These are phyloP conservation scores for Elymus sibiricus DNA, from an alignment of 176 grass and related monocot genomes.

Conservation along the genomic window DNA sequence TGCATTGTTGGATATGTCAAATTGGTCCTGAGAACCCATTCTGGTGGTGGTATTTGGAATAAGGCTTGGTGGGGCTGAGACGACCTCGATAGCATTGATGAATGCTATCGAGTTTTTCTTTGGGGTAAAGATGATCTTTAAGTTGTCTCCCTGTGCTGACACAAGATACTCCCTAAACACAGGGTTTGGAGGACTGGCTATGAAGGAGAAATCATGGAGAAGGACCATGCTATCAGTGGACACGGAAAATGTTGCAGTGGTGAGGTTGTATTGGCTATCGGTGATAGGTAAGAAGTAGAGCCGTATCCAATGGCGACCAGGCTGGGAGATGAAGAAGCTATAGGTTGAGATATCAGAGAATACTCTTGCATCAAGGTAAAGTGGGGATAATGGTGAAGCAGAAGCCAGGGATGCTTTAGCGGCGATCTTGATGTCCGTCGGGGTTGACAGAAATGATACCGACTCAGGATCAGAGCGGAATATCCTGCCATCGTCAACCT, in stretches of 20 bases:
- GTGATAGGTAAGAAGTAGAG: conserved; percentile 79
- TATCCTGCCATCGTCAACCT: conserved; percentile 75
- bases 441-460: conserved; percentile 74
- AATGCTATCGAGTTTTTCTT: conserved; percentile 73
- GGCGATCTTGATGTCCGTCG: conserved; percentile 59
- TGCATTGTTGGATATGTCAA: conserved; percentile 64
- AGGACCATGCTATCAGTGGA: conserved; percentile 70
- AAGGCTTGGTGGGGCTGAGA: conserved; percentile 61
- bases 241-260: conserved; percentile 70
- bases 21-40: conserved; percentile 34
- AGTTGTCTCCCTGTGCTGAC: conserved; percentile 36
- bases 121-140: conserved; percentile 70
- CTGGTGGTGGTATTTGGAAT: conserved; percentile 59
- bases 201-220: conserved; percentile 88
- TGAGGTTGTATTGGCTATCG: conserved; percentile 67
- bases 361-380: conserved; percentile 63
- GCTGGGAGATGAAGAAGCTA: conserved; percentile 74
- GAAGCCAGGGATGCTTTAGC: conserved; percentile 34
- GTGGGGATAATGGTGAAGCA: conserved; percentile 36
- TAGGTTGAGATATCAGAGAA: conserved; percentile 83
- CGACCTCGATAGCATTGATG: conserved; percentile 87
- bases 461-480: conserved; percentile 85
- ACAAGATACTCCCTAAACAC: conserved; percentile 77
- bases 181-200: conserved; percentile 41
- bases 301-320: conserved; percentile 84